phyloP scores from a whole-genome alignment of 345 rosid species.

The Streptanthus diversifolius region DNA sequence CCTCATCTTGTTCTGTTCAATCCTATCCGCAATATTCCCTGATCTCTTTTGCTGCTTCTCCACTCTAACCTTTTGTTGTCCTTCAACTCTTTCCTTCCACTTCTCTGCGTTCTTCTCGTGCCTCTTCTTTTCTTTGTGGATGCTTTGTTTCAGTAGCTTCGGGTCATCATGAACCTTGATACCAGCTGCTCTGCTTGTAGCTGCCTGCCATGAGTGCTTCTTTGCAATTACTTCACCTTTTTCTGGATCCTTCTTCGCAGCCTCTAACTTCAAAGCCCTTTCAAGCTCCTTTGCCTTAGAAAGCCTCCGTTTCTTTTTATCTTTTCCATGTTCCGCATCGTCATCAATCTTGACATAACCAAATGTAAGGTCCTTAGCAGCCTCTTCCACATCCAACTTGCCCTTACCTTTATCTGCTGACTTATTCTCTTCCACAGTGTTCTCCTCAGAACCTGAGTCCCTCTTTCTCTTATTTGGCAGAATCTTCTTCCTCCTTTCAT shows the following conservation, averaged over 20 bases:
- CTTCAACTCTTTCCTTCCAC: conserved; percentile 78
- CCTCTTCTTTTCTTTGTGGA: conserved; percentile 67
- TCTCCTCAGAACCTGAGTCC: conserved; percentile 43
- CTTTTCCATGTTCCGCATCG: conserved; percentile 50
- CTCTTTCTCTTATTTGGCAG: conserved; percentile 61
- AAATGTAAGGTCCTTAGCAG: conserved; percentile 68
- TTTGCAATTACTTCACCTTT: conserved; percentile 57
- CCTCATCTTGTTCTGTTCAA: conserved; percentile 65
- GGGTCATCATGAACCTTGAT: conserved; percentile 84
- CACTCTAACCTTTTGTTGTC: conserved; percentile 53
- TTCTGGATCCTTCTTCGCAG: conserved; percentile 70
- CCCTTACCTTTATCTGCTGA: conserved; percentile 45
- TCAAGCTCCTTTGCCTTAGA: conserved; percentile 71
- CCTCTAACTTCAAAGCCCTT: conserved; percentile 56
- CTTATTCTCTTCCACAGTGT: conserved; percentile 24
- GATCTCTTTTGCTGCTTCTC: conserved; percentile 79
- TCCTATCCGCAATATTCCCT: conserved; percentile 62
- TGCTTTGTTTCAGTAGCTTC: conserved; percentile 65
- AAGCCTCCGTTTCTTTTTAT: conserved; percentile 52
- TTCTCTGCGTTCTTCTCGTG: conserved; percentile 72
- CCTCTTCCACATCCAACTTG: conserved; percentile 55
- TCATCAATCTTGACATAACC: conserved; percentile 66
- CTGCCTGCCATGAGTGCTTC: conserved; percentile 76
- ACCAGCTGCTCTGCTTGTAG: conserved; percentile 75
- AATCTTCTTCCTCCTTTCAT: conserved; percentile 29